These are phyloP conservation scores for Nannizzia gypsea DNA, from an alignment of 2,329 filamentous ascomycete species.

Conservation along the genomic window DNA sequence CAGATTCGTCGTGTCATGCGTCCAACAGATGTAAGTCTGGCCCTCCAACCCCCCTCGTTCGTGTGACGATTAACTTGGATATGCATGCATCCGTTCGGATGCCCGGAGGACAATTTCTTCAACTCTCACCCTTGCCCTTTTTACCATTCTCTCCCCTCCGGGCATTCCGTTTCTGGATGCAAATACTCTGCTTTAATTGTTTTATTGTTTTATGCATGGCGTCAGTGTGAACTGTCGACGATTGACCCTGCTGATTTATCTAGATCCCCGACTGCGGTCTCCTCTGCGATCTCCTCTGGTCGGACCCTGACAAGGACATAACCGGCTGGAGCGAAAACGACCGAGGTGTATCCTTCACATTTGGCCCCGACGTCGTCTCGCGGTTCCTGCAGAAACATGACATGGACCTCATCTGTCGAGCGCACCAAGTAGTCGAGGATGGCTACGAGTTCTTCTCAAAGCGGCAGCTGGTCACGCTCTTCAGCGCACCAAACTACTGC, in stretches of 20 bases:
- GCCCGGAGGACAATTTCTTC: background rate
- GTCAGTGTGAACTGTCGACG: conserved; percentile 11
- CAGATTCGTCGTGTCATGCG: conserved; percentile 98
- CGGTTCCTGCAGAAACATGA: conserved; percentile 98
- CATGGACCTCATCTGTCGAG: conserved; percentile 98
- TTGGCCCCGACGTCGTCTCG: conserved; percentile 92
- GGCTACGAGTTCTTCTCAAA: conserved; percentile 99
- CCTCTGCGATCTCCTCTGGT: conserved; percentile 95
- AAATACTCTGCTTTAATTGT: too few relatives aligned
- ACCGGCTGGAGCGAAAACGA: conserved; percentile 99
- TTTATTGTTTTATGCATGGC: conserved; percentile 8
- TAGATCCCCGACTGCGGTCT: conserved; percentile 97
- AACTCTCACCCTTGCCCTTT: background rate
- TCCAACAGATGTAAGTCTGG: conserved; percentile 89
- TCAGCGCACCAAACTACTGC: conserved; percentile 98
- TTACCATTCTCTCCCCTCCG: background rate
- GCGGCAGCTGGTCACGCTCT: conserved; percentile 90
- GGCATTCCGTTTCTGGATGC: background rate
- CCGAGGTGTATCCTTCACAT: conserved; percentile 95
- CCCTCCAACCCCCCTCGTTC: background rate
- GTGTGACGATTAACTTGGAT: conserved; percentile 6
- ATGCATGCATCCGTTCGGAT: background rate
- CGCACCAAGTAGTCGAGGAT: conserved; percentile 97
- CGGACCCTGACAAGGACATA: conserved; percentile 97
- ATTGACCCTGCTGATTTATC: conserved; percentile 12